phyloP scores from a whole-genome alignment of 345 rosid genomes.

The Brassica juncea region DNA sequence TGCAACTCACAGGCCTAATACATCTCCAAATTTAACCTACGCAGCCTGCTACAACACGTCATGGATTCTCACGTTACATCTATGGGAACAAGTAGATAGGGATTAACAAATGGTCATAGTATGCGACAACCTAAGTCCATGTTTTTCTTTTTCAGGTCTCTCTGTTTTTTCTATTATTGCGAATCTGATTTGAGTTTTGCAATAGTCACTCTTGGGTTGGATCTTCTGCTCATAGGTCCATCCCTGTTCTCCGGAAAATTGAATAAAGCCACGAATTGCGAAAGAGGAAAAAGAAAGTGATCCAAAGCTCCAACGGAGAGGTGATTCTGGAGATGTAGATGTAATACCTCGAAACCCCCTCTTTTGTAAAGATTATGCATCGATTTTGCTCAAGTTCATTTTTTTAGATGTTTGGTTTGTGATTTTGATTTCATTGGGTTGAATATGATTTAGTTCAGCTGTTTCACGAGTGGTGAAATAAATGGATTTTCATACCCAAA shows the following conservation, averaged over 20 bases:
- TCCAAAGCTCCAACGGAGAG: background rate
- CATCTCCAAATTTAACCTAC: too few relatives aligned
- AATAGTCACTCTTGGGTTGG: background rate
- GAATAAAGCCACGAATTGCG: background rate
- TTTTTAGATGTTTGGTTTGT: background rate
- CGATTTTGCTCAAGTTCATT: slow-evolving; percentile 12
- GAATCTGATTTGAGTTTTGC: background rate
- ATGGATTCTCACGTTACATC: too few relatives aligned
- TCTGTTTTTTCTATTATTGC: too few relatives aligned
- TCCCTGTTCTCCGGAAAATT: slow-evolving; percentile 1
- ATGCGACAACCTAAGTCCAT: too few relatives aligned
- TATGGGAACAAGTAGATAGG: too few relatives aligned
- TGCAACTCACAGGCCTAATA: too few relatives aligned
- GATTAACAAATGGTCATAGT: too few relatives aligned
- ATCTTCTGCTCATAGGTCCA: background rate
- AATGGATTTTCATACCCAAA: too few relatives aligned
- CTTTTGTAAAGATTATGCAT: background rate
- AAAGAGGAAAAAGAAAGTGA: slow-evolving; percentile 25
- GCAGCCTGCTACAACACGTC: too few relatives aligned
- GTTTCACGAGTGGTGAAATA: too few relatives aligned
- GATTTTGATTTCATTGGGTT: background rate
- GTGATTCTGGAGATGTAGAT: slow-evolving; percentile 18
- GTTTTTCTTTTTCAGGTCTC: too few relatives aligned
- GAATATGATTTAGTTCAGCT: background rate
- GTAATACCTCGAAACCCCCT: background rate